phyloP scores from a whole-genome alignment of 208 protist genomes.

The Leishmania gerbilli region DNA sequence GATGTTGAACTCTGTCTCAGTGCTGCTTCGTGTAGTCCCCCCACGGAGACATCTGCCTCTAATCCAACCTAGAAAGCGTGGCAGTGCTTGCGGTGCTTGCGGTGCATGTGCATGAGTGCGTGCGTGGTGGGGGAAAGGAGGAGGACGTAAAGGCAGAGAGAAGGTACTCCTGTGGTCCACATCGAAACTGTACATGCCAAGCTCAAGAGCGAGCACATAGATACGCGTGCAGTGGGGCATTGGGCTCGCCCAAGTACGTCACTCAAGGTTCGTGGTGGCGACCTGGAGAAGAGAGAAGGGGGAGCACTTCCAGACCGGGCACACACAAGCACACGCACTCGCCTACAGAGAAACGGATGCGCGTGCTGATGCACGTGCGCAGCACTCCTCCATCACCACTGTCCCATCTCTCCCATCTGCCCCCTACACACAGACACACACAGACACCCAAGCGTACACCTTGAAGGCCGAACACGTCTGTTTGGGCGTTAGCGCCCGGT shows the following conservation, averaged over 20 bases:
- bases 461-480: not conserved
- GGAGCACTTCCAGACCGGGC: not conserved
- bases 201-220: not conserved
- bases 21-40: not conserved
- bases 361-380: not conserved
- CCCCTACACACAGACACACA: not conserved
- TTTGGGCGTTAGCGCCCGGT: not conserved
- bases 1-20: not conserved
- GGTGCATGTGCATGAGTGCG: not conserved
- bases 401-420: not conserved
- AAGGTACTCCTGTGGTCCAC: not conserved
- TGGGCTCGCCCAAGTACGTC: not conserved
- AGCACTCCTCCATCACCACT: not conserved
- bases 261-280: not conserved
- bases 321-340: constrained; percentile 6
- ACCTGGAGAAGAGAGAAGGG: not conserved
- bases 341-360: not conserved
- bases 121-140: not conserved
- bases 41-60: not conserved
- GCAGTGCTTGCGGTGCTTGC: not conserved
- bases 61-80: not conserved
- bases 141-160: not conserved
- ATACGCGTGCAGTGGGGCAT: not conserved
- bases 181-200: not conserved
- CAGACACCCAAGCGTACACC: not conserved